Evolutionary conservation across 31 red algal genomes (phyloP).

Genomic region (Porphyra umbilicalis): DNA sequence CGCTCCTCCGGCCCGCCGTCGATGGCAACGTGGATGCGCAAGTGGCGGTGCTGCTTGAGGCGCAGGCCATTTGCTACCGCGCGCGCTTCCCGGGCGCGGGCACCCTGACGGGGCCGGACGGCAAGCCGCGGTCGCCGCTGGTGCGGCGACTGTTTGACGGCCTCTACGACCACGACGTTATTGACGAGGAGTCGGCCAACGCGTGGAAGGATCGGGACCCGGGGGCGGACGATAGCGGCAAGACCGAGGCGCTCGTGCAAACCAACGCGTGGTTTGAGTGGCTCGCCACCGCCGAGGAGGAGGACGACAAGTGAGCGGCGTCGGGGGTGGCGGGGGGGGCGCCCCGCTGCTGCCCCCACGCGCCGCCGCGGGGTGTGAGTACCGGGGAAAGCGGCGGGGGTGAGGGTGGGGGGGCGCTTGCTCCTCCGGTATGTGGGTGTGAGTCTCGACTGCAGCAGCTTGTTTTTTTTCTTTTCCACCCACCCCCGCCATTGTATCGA

Average conservation of each 20-base stretch:
- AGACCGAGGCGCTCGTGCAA: constrained; percentile 55
- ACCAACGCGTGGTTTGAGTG: constrained; percentile 39
- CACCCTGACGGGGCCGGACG: constrained; percentile 4
- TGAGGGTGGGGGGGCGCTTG: neutral
- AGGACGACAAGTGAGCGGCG: constrained; percentile 7
- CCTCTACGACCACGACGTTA: constrained; percentile 43
- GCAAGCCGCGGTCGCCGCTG: neutral
- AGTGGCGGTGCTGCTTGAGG: constrained; percentile 30
- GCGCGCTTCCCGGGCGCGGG: constrained; percentile 1
- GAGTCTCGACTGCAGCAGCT: too few species aligned
- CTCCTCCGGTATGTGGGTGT: too few species aligned
- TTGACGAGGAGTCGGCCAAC: constrained; percentile 29
- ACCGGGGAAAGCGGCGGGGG: too few species aligned
- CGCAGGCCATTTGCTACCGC: constrained; percentile 15
- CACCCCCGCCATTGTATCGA: too few species aligned
- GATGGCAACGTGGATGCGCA: constrained; percentile 16
- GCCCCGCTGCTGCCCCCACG: too few species aligned
- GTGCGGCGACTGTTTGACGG: constrained; percentile 31
- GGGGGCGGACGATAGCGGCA: constrained; percentile 24
- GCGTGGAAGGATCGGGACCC: constrained; percentile 40
- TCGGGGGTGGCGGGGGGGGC: neutral
- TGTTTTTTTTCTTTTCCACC: too few species aligned
- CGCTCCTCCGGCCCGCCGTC: constrained; percentile 8
- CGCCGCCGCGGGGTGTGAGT: too few species aligned
- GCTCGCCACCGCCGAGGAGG: constrained; percentile 23